Conservation (phyloP, 768 basidiomycete genomes). For the Boletus coccyginus region DNA sequence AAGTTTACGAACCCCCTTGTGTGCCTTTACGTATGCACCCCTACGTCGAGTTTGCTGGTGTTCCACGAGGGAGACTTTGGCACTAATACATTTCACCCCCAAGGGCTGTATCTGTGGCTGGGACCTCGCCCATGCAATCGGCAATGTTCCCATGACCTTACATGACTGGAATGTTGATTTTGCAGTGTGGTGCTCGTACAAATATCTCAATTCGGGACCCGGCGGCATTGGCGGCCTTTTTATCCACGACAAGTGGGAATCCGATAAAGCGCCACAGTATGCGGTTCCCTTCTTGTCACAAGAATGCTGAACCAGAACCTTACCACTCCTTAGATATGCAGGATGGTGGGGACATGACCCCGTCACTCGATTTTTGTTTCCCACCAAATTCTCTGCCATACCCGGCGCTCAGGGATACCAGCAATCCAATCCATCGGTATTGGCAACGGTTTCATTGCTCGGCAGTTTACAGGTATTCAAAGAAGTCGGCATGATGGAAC, state of each 20-base stretch:
- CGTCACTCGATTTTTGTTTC: constrained; percentile 88
- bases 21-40: constrained; percentile 27
- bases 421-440: constrained; percentile 89
- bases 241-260: constrained; percentile 81
- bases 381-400: constrained; percentile 75
- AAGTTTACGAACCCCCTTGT: constrained; percentile 23
- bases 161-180: constrained; percentile 97
- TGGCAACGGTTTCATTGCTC: constrained; percentile 75
- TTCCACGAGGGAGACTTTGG: constrained; percentile 7
- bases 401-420: constrained; percentile 93
- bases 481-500: constrained; percentile 69
- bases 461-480: constrained; percentile 82
- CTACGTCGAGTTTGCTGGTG: constrained; percentile 4
- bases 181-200: constrained; percentile 99
- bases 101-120: constrained; percentile 94
- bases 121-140: constrained; percentile 94
- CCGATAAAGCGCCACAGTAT: constrained; percentile 60
- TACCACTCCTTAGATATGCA: constrained; percentile 55
- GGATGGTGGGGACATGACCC: constrained; percentile 99
- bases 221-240: constrained; percentile 97
- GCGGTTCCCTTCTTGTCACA: constrained; percentile 21
- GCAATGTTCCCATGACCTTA: constrained; percentile 86
- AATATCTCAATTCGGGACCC: constrained; percentile 94
- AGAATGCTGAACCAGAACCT: constrained; percentile 5
- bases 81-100: constrained; percentile 11